These are phyloP conservation scores for Schizosaccharomyces lindneri DNA, from an alignment of 805 yeast genomes.

Conservation along the genomic window DNA sequence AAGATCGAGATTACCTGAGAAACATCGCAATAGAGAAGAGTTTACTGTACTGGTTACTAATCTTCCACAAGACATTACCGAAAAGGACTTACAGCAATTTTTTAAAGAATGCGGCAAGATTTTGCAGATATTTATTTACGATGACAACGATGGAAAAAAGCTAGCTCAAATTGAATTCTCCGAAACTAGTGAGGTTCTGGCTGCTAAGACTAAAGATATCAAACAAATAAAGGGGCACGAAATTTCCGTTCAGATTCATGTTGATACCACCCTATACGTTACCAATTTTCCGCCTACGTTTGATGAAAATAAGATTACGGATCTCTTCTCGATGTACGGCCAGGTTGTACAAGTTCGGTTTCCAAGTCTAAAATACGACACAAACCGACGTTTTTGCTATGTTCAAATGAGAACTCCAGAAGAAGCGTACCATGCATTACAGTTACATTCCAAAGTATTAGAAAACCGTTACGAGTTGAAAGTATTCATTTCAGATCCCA, in stretches of 20 bases:
- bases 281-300: slow-evolving; percentile 45
- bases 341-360: slow-evolving; percentile 27
- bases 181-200: slow-evolving; percentile 21
- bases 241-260: slow-evolving; percentile 22
- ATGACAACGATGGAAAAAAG: slow-evolving; percentile 7
- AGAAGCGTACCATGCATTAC: slow-evolving; percentile 23
- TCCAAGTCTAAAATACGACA: slow-evolving; percentile 33
- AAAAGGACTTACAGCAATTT: slow-evolving; percentile 18
- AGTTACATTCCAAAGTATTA: slow-evolving; percentile 18
- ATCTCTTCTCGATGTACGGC: slow-evolving; percentile 20
- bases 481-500: slow-evolving; percentile 41
- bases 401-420: slow-evolving; percentile 26
- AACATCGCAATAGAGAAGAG: slow-evolving; percentile 23
- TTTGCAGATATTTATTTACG: slow-evolving; percentile 8
- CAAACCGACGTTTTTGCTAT: slow-evolving; percentile 48
- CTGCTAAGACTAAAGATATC: slow-evolving; percentile 36
- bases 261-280: slow-evolving; percentile 37
- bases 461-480: slow-evolving; percentile 16
- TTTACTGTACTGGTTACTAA: slow-evolving; percentile 29
- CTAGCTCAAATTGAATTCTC: slow-evolving; percentile 36
- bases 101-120: slow-evolving; percentile 41
- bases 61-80: slow-evolving; percentile 20
- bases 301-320: slow-evolving; percentile 17
- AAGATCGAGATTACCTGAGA: neutral
- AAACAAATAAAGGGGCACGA: slow-evolving; percentile 22